Evolutionary conservation across 2,329 filamentous ascomycete species (phyloP), one percentile per base, ranked within the genome.

Genomic region (Alternaria rosae): DNA sequence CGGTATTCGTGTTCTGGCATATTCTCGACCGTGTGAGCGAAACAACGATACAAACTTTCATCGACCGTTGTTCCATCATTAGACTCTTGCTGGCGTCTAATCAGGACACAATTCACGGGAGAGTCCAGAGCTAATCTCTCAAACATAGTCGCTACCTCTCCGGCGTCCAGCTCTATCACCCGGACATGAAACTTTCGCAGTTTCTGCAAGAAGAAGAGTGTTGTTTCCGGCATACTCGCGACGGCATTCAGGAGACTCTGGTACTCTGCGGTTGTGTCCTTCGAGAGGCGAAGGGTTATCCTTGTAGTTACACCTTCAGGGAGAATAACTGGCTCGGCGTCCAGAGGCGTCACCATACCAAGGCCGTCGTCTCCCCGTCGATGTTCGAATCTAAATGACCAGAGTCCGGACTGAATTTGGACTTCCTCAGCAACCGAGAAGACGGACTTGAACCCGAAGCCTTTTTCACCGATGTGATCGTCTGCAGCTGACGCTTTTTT

Each of bases 291-390:
- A 20, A 72, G 28, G 0, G 62, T 70, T 9, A 73, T 70, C 25
- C 69, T 59, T 2, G 71, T 76, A 5, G 56, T 59, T 3, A 72
- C 58, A 4, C 38, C 55, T 11, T 10, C 15, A 4, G 66, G 61
- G 7, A 73, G 13, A 1, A 10, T 5, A 4, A 57, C 52, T 23
- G 45, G 57, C 5, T 67, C 47, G 43, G 71, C 62, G 53, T 75
- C 71, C 2, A 75, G 76, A 54, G 85, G 85, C 0, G 80, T 81
- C 1, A 86, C 80, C 84, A 87, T 87, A 1, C 84, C 85, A 35
- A 87, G 72, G 1, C 85, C 85, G 0, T 78, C 76, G 2, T 84
- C 81, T 0, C 78, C 81, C 21, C 30, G 51, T 1, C 54, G 57
- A 58, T 81, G 72, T n/a, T 72, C 45, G 47, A 81, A 81, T 3